Base-by-base conservation (phyloP, 345 rosid species). In the Acer yangbiense region DNA sequence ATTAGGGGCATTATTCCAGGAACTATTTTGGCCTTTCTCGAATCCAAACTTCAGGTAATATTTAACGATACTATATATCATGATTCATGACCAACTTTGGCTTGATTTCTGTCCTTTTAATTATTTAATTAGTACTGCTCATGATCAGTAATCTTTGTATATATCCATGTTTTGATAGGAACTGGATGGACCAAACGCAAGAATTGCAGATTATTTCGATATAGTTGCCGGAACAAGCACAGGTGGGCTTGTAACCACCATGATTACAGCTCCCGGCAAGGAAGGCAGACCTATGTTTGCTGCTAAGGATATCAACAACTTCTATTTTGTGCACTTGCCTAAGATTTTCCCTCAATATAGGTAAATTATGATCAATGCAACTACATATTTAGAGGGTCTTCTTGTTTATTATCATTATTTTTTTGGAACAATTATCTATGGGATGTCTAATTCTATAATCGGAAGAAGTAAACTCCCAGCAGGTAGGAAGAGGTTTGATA, bases 1-100 rank as follows among this genome's bases (percentile, higher is more conserved):
- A 71, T 80, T 9, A 70, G 73, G 46, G 83, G 83, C 72, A 70
- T 75, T 1, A 80, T 80, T 65, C 83, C 83, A 2, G 79, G 57
- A 18, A 57, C 71, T 12, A 20, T 69, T 27, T 76, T 80, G 9
- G 72, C 76, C 27, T 69, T 27, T 44, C 75, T 72, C 55, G 75
- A 72, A 72, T 55, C 65, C 48, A 72, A 72, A 44, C 75, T 72
- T 58, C 75, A 72, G 20, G 75, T 72, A 46, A 10, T 9, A 43
- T 43, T 32, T 35, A 35, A 35, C 6, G 6, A 35, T 35, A 35
- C 6, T 6, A 35, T 35, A 4, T 4, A 43, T 43, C 46, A 43
- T 9, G 2, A 43, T 0, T 43, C 46, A 43, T 9, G 2, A 43
- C 7, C 46, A 43, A 43, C 46, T 8, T 9, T 8, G 46, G 46